Percentiles rank a stretch among this genome's conserved stretches.
phyloP scores from a whole-genome alignment of 768 basidiomycete species.

The Fomitopsis serialis region DNA sequence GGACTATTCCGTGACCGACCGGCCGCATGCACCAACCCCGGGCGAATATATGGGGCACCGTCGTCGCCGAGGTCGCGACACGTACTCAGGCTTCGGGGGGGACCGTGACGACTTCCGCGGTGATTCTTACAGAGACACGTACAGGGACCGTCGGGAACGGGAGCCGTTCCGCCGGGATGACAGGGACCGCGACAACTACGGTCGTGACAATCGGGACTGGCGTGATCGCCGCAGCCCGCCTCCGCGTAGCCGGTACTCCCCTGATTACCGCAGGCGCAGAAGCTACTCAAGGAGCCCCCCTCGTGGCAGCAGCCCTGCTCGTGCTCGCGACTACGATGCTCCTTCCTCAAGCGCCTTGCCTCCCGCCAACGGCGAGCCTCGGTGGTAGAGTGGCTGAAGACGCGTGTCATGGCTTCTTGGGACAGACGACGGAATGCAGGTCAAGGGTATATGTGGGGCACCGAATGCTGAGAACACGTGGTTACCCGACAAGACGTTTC shows the following conservation, averaged over 20 bases:
- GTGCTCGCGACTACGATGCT: slow-evolving; percentile 41
- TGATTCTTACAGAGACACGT: slow-evolving; percentile 39
- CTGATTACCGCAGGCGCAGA: slow-evolving; percentile 68
- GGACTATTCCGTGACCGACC: slow-evolving; percentile 91
- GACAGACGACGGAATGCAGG: slow-evolving; percentile 8
- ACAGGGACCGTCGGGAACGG: slow-evolving; percentile 44
- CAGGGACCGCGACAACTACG: slow-evolving; percentile 48
- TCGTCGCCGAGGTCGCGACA: slow-evolving; percentile 44
- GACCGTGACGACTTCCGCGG: slow-evolving; percentile 41
- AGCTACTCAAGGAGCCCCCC: slow-evolving; percentile 81
- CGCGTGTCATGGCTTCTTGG: slow-evolving; percentile 18
- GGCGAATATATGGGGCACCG: slow-evolving; percentile 97
- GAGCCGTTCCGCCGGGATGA: slow-evolving; percentile 47
- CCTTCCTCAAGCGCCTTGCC: slow-evolving; percentile 27
- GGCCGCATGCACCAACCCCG: slow-evolving; percentile 93
- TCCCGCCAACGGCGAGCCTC: slow-evolving; percentile 37
- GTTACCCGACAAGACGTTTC: slow-evolving; percentile 17
- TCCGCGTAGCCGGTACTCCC: slow-evolving; percentile 62
- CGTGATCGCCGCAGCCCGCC: slow-evolving; percentile 78
- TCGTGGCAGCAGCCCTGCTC: slow-evolving; percentile 54
- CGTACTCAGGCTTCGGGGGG: slow-evolving; percentile 27
- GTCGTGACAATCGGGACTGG: slow-evolving; percentile 70
- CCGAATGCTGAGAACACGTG: slow-evolving; percentile 19
- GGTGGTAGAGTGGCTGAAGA: slow-evolving; percentile 50
- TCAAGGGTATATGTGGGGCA: slow-evolving; percentile 22